phyloP scores from a whole-genome alignment of 1,284 basidiomycete genomes.

The Ceratorhiza oryzae-sativae region DNA sequence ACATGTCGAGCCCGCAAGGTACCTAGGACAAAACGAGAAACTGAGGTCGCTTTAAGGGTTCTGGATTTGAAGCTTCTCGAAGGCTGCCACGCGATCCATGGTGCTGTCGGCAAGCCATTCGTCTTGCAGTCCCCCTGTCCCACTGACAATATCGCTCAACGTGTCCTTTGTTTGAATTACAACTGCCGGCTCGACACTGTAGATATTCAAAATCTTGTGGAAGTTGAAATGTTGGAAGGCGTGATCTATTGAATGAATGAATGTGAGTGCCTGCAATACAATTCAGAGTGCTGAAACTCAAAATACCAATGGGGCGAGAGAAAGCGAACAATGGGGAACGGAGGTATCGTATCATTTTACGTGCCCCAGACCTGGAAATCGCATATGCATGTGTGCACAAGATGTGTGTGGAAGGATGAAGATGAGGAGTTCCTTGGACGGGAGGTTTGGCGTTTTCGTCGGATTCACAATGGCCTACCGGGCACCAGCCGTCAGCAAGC shows the following conservation, averaged over 20 bases:
- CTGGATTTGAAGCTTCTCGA: slow-evolving; percentile 21
- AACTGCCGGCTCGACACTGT: slow-evolving; percentile 50
- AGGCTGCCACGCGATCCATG: slow-evolving; percentile 47
- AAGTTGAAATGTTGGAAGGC: slow-evolving; percentile 49
- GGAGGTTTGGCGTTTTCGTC: slow-evolving; percentile 40
- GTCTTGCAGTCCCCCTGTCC: slow-evolving; percentile 48
- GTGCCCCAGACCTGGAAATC: slow-evolving; percentile 32
- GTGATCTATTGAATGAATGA: slow-evolving; percentile 49
- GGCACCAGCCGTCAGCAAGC: neutral
- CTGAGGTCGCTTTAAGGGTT: too few relatives aligned
- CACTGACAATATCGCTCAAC: slow-evolving; percentile 49
- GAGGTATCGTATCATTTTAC: slow-evolving; percentile 37
- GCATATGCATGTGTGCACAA: slow-evolving; percentile 44
- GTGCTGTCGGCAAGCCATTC: slow-evolving; percentile 50
- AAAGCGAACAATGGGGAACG: slow-evolving; percentile 39
- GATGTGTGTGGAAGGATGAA: slow-evolving; percentile 42
- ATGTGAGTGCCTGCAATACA: slow-evolving; percentile 10
- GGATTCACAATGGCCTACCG: slow-evolving; percentile 43
- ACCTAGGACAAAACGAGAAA: too few relatives aligned
- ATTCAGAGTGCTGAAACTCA: neutral
- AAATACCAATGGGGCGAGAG: slow-evolving; percentile 40
- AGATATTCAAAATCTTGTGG: slow-evolving; percentile 46
- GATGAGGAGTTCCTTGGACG: slow-evolving; percentile 21
- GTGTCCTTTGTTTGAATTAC: slow-evolving; percentile 50
- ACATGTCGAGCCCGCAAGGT: too few relatives aligned